phyloP scores from a whole-genome alignment of 805 yeast genomes.

The Saccharomycopsis olivae region DNA sequence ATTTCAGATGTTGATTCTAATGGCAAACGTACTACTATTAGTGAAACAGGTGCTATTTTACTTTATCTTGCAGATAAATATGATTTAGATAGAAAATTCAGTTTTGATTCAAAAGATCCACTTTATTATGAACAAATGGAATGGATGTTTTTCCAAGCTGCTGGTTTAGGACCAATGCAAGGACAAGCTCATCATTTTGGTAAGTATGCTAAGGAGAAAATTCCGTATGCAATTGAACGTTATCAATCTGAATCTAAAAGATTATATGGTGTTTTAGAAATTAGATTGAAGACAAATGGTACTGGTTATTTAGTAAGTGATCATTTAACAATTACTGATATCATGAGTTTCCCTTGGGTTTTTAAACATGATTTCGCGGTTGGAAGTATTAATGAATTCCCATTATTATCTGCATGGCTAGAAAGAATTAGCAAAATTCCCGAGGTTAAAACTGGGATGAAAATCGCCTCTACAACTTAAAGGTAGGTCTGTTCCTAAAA shows the following conservation, averaged over 20 bases:
- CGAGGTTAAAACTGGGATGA: constrained; percentile 27
- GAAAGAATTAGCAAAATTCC: constrained; percentile 26
- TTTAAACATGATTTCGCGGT: constrained; percentile 20
- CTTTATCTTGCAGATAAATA: constrained; percentile 49
- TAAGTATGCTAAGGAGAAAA: constrained; percentile 35
- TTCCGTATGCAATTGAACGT: constrained; percentile 44
- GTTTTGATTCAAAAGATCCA: constrained; percentile 26
- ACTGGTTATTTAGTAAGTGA: constrained; percentile 52
- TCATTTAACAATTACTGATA: constrained; percentile 49
- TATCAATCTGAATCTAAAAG: constrained; percentile 41
- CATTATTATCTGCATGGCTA: constrained; percentile 32
- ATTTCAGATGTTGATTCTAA: constrained; percentile 29
- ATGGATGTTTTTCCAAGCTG: constrained; percentile 47
- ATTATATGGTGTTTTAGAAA: constrained; percentile 44
- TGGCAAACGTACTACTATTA: constrained; percentile 35
- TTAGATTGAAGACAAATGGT: constrained; percentile 35
- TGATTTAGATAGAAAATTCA: constrained; percentile 40
- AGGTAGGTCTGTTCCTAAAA: no score
- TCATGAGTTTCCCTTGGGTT: constrained; percentile 40
- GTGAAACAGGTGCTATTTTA: constrained; percentile 55
- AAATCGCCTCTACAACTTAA: no score
- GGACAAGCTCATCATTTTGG: constrained; percentile 48
- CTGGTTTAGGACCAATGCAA: constrained; percentile 51
- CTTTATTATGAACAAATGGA: constrained; percentile 43
- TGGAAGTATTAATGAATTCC: constrained; percentile 29